Evolutionary conservation across 306 rosid genomes (phyloP).

Genomic region (Rubus idaeus): DNA sequence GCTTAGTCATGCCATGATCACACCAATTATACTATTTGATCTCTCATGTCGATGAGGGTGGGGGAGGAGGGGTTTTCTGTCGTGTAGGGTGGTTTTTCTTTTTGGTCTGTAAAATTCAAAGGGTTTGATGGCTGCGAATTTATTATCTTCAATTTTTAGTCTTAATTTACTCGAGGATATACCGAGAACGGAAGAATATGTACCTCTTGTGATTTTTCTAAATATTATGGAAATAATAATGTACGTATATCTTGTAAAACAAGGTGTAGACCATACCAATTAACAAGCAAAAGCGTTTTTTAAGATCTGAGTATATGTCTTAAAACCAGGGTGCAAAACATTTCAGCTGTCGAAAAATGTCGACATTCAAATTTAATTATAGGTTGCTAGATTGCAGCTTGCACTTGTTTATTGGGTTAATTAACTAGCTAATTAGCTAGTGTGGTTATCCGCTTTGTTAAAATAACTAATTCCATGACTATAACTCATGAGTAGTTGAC

Average conservation of each 20-base stretch:
- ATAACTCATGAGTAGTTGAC: background rate
- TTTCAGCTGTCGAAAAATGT: background rate
- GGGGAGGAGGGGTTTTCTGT: background rate
- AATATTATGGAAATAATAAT: too few species aligned
- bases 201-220: background rate
- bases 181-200: background rate
- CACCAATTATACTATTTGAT: background rate
- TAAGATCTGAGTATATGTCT: too few species aligned
- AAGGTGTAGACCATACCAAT: background rate
- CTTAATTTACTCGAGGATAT: background rate
- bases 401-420: background rate
- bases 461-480: background rate
- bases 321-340: background rate
- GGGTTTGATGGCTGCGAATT: background rate
- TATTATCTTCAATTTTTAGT: background rate
- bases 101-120: too few species aligned
- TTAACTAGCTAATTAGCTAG: background rate
- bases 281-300: too few species aligned
- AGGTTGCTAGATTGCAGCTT: background rate
- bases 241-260: background rate
- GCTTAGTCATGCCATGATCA: background rate
- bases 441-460: background rate
- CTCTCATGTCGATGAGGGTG: background rate
- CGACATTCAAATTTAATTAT: background rate
- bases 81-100: too few species aligned